Evolutionary conservation across 495 filamentous ascomycete genomes (phyloP), one percentile per base, ranked within the genome.

Genomic region (Hypoxylon lienhwacheense): DNA sequence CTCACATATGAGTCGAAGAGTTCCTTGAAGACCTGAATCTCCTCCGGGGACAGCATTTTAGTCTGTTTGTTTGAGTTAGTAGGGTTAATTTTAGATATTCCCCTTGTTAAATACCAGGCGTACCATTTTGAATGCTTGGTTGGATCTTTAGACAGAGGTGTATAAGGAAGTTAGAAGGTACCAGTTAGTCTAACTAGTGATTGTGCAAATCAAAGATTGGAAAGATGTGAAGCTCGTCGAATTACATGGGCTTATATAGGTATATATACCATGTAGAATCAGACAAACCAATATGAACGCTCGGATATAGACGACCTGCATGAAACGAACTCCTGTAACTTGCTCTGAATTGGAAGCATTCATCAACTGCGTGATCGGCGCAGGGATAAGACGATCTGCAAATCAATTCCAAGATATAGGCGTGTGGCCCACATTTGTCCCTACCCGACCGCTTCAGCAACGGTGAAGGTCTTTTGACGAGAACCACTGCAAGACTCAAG

Each of bases 1-100:
- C 67, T 46, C 43, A 70, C 68, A 52, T 70, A 70, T 41, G 65
- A 57, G 33, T 70, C 64, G 47, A 70, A 70, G 19, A 63, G 64
- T 1, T 69, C 66, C 37, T 64, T 67, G 56, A 70, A 64, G 42
- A 70, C 65, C 39, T 63, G 50, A 12, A 70, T 65, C 37, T 70
- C 68, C 45, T 70, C 68, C 19, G 34, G 34, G 1, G 66, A 68
- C 7, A 68, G 39, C 24, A 53, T 15, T 59, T 61, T 59, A n/a
- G 63, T 61, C 67, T 81, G 12, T 2, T 22, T 4, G 3, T 61
- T 33, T 5, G 2, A 17, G 33, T 52, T 29, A 57, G 43, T 17
- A 8, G 25, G 7, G 16, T 28, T 16, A 3, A 3, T 7, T n/a
- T 35, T 17, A 17, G 20, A n/a, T n/a, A n/a, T n/a, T n/a, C n/a